Evolutionary conservation across 768 basidiomycete species (phyloP).

Genomic region (Pholiota microspora): DNA sequence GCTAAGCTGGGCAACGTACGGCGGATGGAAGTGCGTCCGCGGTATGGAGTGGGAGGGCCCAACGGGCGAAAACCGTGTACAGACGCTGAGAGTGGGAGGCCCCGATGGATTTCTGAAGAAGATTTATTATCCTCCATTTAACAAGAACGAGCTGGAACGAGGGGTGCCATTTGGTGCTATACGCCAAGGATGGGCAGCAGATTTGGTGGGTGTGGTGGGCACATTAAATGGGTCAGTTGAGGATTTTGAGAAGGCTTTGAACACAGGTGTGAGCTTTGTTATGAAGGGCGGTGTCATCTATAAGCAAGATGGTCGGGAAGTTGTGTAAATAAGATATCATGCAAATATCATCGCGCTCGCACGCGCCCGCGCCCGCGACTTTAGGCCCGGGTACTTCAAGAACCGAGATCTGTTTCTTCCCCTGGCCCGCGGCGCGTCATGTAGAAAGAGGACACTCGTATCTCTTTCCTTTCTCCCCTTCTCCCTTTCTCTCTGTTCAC

Average conservation of each 20-base stretch:
- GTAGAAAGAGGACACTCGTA: too few species aligned
- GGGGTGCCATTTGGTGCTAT: conserved; percentile 57
- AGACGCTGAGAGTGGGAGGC: neutral
- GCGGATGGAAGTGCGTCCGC: conserved; percentile 56
- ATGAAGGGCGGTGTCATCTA: conserved; percentile 53
- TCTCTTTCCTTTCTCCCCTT: too few species aligned
- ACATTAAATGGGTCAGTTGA: conserved; percentile 32
- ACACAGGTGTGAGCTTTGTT: conserved; percentile 44
- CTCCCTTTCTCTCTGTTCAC: too few species aligned
- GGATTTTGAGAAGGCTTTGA: conserved; percentile 45
- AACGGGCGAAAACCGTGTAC: conserved; percentile 3
- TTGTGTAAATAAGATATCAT: neutral
- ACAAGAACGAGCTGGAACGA: conserved; percentile 37
- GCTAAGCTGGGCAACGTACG: conserved; percentile 56
- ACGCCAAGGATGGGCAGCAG: conserved; percentile 53
- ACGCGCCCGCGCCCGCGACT: too few species aligned
- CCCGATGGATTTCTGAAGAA: neutral
- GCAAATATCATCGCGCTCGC: too few species aligned
- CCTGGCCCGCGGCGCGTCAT: too few species aligned
- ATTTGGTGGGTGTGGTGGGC: conserved; percentile 39
- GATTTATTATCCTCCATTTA: neutral
- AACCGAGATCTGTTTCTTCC: too few species aligned
- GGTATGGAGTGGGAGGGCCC: conserved; percentile 43
- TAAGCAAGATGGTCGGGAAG: conserved; percentile 16
- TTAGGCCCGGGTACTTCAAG: too few species aligned